Conservation (phyloP, 345 rosid species). For the Lenwebbia sp. region DNA sequence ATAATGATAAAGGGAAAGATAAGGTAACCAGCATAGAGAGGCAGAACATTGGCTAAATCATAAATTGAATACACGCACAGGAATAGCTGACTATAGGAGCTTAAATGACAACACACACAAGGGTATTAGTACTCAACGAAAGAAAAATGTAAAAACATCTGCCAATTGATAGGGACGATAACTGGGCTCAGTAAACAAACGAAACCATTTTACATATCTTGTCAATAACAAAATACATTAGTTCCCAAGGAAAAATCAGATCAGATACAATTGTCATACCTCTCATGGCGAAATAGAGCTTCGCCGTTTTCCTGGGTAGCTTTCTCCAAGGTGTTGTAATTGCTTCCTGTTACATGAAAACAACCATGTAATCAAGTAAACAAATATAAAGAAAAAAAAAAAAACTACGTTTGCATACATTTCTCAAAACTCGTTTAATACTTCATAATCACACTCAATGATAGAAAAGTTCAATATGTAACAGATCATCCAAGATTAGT, state of each 20-base stretch:
- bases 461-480: neutral
- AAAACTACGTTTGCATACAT: neutral
- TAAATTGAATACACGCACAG: neutral
- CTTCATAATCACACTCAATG: neutral
- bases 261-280: conserved; percentile 19
- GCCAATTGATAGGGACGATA: neutral
- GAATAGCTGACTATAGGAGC: neutral
- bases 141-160: neutral
- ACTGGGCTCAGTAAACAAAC: neutral
- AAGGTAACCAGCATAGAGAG: neutral
- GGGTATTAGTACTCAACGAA: neutral
- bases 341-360: conserved; percentile 46
- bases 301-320: conserved; percentile 59
- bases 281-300: conserved; percentile 86
- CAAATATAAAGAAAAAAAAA: neutral
- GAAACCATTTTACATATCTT: neutral
- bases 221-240: neutral
- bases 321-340: conserved; percentile 67
- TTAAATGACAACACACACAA: neutral
- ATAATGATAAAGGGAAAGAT: neutral
- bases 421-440: neutral
- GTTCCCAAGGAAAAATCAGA: neutral
- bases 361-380: neutral
- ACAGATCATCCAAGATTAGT: neutral
- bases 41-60: neutral